These are phyloP conservation scores for Solanum lignicaule DNA, from an alignment of 257 asterid species.

Conservation along the genomic window DNA sequence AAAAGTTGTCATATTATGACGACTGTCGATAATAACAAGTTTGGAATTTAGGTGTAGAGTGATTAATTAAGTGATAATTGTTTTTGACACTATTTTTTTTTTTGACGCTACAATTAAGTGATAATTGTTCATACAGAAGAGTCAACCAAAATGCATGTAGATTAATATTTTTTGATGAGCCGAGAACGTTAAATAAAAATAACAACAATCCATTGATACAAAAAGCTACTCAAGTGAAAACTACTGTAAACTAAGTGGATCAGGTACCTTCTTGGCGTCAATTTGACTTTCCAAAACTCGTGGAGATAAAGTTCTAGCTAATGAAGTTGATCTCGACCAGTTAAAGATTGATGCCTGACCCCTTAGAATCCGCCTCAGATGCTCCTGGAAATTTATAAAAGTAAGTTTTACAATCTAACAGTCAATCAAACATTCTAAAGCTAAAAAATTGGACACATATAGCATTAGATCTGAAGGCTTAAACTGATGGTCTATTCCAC, in stretches of 20 bases:
- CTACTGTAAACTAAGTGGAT: neutral
- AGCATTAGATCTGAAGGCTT: neutral
- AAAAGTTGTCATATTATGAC: neutral
- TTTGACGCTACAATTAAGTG: neutral
- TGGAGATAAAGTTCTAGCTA: slow-evolving; percentile 95
- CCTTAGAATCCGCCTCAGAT: slow-evolving; percentile 92
- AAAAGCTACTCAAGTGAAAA: neutral
- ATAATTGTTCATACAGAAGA: neutral
- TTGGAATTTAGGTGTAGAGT: neutral
- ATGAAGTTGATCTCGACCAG: slow-evolving; percentile 93
- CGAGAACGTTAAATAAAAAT: neutral
- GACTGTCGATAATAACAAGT: neutral
- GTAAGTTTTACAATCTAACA: neutral
- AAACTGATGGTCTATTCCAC: neutral
- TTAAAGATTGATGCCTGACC: slow-evolving; percentile 93
- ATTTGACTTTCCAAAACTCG: slow-evolving; percentile 97
- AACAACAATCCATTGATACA: neutral
- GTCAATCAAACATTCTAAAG: neutral
- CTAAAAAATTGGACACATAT: neutral
- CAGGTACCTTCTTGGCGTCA: slow-evolving; percentile 88
- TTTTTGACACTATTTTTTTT: neutral
- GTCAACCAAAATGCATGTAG: neutral
- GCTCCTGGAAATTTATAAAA: slow-evolving; percentile 46
- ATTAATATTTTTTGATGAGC: neutral
- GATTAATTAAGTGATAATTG: neutral